Percentiles rank a stretch among this genome's conserved stretches.
phyloP scores from a whole-genome alignment of 768 basidiomycete species.

The Trametes punicea region DNA sequence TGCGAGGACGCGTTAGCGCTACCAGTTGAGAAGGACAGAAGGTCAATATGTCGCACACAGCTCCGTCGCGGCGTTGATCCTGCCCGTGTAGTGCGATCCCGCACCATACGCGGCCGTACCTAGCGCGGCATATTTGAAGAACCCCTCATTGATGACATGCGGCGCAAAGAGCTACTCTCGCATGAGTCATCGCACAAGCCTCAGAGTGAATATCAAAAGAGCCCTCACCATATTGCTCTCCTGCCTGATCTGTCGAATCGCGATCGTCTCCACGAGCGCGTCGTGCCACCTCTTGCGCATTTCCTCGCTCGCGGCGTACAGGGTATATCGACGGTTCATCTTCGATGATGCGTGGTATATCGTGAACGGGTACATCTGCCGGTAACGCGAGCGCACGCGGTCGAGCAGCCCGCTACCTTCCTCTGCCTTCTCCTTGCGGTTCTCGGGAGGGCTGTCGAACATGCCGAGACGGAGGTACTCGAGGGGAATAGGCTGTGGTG shows the following conservation, averaged over 20 bases:
- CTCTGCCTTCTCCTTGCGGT: conserved; percentile 59
- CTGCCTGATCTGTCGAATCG: conserved; percentile 57
- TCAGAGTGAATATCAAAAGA: too few species aligned
- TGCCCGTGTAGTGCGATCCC: conserved; percentile 48
- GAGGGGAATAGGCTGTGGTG: conserved; percentile 67
- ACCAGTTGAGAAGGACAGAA: background rate
- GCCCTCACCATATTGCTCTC: conserved; percentile 75
- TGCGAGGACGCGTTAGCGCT: background rate
- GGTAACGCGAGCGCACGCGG: conserved; percentile 47
- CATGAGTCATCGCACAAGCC: too few species aligned
- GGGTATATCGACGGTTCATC: conserved; percentile 60
- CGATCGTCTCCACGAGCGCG: conserved; percentile 58
- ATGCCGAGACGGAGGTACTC: conserved; percentile 71
- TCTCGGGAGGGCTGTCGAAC: conserved; percentile 59
- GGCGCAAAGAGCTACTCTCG: conserved; percentile 73
- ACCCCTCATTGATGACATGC: conserved; percentile 53
- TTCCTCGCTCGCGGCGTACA: conserved; percentile 60
- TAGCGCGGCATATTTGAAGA: conserved; percentile 45
- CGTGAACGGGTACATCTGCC: conserved; percentile 71
- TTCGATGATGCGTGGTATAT: conserved; percentile 66
- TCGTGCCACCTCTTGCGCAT: conserved; percentile 62
- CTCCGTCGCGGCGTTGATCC: conserved; percentile 53
- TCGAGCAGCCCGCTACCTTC: conserved; percentile 53
- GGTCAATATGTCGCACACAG: conserved; percentile 54
- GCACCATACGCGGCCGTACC: conserved; percentile 4